Conservation (phyloP, 2,329 filamentous ascomycete genomes). For the Knoxdaviesia capensis region DNA sequence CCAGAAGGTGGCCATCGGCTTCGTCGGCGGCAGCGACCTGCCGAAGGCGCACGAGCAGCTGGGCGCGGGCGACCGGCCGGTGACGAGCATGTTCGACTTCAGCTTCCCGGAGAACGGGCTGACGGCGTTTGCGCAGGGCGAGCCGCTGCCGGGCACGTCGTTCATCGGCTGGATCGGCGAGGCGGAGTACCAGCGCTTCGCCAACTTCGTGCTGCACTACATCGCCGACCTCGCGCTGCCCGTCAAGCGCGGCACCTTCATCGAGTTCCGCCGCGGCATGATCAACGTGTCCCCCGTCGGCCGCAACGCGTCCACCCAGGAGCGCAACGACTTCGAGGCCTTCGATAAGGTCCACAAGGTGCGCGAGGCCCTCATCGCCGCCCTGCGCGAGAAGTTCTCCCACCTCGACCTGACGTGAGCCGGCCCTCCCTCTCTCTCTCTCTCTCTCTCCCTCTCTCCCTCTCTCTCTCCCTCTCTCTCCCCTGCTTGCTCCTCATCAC, state of each 20-base stretch:
- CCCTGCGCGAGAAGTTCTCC: conserved; percentile 61
- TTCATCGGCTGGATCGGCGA: conserved; percentile 92
- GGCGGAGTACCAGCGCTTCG: conserved; percentile 57
- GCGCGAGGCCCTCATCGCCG: conserved; percentile 54
- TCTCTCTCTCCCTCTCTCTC: conserved; percentile 1
- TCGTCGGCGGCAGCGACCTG: conserved; percentile 82
- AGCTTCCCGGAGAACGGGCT: conserved; percentile 96
- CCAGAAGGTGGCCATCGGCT: conserved; percentile 75
- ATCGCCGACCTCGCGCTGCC: conserved; percentile 69
- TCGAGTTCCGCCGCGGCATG: conserved; percentile 86
- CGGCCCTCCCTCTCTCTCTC: neutral
- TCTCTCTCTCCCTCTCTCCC: conserved; percentile 1
- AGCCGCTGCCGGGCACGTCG: conserved; percentile 53
- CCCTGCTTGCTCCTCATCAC: neutral
- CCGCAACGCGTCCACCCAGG: conserved; percentile 62
- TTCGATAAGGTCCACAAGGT: conserved; percentile 66
- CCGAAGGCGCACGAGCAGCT: conserved; percentile 93
- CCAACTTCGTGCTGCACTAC: conserved; percentile 60
- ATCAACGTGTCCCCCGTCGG: conserved; percentile 71
- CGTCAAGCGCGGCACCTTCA: conserved; percentile 65
- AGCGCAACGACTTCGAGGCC: conserved; percentile 64
- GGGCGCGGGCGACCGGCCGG: conserved; percentile 42
- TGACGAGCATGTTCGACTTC: conserved; percentile 85
- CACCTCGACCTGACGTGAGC: conserved; percentile 69
- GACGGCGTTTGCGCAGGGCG: conserved; percentile 69